A percentile compares a stretch with the other conserved stretches of the same genome.
phyloP scores from a whole-genome alignment of 495 filamentous ascomycete genomes.

The Neurospora pannonica region DNA sequence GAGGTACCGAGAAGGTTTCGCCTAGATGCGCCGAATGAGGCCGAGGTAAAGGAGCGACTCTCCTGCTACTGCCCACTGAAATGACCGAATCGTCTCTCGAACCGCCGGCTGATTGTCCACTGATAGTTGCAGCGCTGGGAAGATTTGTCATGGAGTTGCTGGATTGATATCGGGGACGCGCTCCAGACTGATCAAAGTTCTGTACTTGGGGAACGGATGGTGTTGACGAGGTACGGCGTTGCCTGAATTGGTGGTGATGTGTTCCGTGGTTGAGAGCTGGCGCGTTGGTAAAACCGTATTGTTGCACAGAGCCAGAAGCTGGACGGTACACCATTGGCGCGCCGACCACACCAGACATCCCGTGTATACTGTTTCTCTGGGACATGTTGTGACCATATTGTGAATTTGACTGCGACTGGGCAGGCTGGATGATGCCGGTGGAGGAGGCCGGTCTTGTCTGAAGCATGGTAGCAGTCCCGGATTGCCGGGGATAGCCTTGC shows the following conservation, averaged over 20 bases:
- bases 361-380: slow-evolving; percentile 56
- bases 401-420: slow-evolving; percentile 43
- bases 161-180: slow-evolving; percentile 47
- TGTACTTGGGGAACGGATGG: slow-evolving; percentile 49
- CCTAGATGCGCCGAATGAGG: slow-evolving; percentile 23
- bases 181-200: slow-evolving; percentile 36
- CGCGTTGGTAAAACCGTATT: slow-evolving; percentile 77
- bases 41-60: slow-evolving; percentile 17
- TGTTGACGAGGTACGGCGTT: slow-evolving; percentile 59
- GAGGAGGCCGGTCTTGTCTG: slow-evolving; percentile 67
- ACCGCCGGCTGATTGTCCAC: slow-evolving; percentile 5
- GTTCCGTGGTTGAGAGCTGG: slow-evolving; percentile 51
- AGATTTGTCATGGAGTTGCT: slow-evolving; percentile 45
- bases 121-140: slow-evolving; percentile 20
- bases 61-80: slow-evolving; percentile 15
- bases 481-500: slow-evolving; percentile 79
- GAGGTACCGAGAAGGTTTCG: slow-evolving; percentile 22
- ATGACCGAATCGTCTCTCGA: slow-evolving; percentile 26
- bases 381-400: slow-evolving; percentile 45
- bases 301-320: slow-evolving; percentile 61
- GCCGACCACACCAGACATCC: slow-evolving; percentile 35
- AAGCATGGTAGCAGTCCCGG: slow-evolving; percentile 71
- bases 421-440: slow-evolving; percentile 51
- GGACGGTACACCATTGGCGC: slow-evolving; percentile 57
- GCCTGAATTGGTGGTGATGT: slow-evolving; percentile 58